phyloP scores from a whole-genome alignment of 108 stramenopile species.

The Pseudonitzschia delicatissima region DNA sequence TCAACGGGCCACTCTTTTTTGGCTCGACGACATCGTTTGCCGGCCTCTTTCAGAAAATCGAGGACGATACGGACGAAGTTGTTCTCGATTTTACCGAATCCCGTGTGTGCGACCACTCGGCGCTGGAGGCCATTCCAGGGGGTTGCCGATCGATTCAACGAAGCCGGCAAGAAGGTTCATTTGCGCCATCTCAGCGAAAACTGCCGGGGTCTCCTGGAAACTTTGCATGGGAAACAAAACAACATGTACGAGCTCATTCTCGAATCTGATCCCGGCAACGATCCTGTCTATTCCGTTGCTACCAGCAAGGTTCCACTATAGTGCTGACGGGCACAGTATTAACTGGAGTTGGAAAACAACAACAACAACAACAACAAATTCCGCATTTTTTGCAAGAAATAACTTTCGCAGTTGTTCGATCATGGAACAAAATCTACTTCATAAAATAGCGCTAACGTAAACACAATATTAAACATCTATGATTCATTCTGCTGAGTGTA shows the following conservation, averaged over 20 bases:
- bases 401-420: too few relatives aligned
- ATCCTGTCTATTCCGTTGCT: conserved; percentile 9
- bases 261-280: conserved; percentile 9
- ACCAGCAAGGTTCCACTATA: background rate
- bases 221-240: background rate
- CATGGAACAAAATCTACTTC: too few relatives aligned
- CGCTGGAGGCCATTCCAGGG: conserved; percentile 66
- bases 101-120: conserved; percentile 70
- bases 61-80: conserved; percentile 61
- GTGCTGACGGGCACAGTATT: too few relatives aligned
- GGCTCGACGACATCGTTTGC: conserved; percentile 60
- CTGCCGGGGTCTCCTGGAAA: background rate
- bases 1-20: conserved; percentile 85
- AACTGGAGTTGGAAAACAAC: too few relatives aligned
- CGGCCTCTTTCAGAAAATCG: conserved; percentile 42
- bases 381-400: too few relatives aligned
- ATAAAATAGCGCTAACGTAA: too few relatives aligned
- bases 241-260: background rate
- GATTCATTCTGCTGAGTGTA: too few relatives aligned
- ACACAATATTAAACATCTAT: too few relatives aligned
- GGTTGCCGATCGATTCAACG: conserved; percentile 55
- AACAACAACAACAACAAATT: too few relatives aligned
- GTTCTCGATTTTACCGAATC: conserved; percentile 72
- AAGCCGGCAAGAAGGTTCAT: conserved; percentile 55
- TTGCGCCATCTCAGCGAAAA: conserved; percentile 3